phyloP scores from a whole-genome alignment of 108 stramenopile genomes.

The Skeletonema potamos region DNA sequence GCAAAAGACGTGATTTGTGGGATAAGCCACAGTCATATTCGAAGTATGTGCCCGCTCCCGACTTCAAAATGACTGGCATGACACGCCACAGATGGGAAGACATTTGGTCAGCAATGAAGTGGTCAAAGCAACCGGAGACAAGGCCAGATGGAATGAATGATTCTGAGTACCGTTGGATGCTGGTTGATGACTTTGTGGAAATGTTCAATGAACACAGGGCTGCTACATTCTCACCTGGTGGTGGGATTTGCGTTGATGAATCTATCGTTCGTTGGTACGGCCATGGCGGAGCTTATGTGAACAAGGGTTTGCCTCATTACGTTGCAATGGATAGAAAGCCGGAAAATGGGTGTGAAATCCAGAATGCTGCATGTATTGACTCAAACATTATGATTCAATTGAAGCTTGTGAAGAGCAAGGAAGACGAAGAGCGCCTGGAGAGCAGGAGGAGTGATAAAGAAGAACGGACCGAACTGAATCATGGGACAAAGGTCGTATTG shows the following conservation, averaged over 20 bases:
- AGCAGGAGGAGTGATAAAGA: background rate
- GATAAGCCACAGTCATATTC: background rate
- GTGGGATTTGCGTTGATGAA: conserved; percentile 2
- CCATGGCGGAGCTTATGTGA: conserved; percentile 11
- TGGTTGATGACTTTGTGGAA: background rate
- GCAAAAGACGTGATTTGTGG: background rate
- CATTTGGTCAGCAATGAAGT: background rate
- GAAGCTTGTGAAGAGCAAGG: conserved; percentile 15
- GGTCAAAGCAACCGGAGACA: background rate
- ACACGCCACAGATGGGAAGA: conserved; percentile 2
- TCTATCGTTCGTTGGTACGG: conserved; percentile 15
- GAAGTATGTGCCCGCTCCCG: conserved; percentile 2
- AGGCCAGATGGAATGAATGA: background rate
- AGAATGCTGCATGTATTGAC: conserved; percentile 1
- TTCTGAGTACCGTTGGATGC: conserved; percentile 4
- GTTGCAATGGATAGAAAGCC: conserved; percentile 27
- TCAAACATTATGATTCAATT: conserved; percentile 12
- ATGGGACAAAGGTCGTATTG: conserved; percentile 13
- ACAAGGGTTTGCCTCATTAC: conserved; percentile 13
- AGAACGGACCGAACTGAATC: background rate
- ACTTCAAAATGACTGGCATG: conserved; percentile 9
- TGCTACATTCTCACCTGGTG: background rate
- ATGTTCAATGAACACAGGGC: conserved; percentile 9
- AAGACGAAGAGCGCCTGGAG: background rate
- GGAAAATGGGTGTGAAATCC: conserved; percentile 29